phyloP scores from a whole-genome alignment of 169 alveolate genomes.

The Perkinsus marinus region DNA sequence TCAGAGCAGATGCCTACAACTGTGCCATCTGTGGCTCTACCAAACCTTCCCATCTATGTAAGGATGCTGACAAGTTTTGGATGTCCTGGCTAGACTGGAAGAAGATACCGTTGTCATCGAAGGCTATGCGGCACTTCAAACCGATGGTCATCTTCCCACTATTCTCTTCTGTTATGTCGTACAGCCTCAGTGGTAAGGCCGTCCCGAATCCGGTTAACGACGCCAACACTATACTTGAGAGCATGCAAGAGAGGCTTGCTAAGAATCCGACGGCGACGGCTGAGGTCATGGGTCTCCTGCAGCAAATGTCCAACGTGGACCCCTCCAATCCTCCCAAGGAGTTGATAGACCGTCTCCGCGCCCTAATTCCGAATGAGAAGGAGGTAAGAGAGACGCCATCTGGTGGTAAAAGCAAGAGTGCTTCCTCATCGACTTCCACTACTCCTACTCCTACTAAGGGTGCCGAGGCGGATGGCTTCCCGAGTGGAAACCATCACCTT shows the following conservation, averaged over 20 bases:
- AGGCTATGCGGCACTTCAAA: background rate
- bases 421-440: background rate
- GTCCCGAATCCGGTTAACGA: background rate
- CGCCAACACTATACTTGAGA: background rate
- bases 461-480: background rate
- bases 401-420: no score
- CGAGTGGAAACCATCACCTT: background rate
- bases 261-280: background rate
- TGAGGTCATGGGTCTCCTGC: background rate
- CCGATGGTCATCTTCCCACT: background rate
- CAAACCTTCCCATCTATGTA: no score
- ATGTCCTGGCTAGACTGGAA: background rate
- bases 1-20: no score
- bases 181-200: background rate
- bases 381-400: no score
- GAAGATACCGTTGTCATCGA: background rate
- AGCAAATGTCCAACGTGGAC: background rate
- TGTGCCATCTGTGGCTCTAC: no score
- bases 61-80: background rate
- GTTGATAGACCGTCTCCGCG: no score
- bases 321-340: no score
- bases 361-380: no score
- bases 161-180: background rate
- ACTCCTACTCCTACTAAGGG: background rate
- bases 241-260: background rate